Evolutionary conservation across 768 basidiomycete species (phyloP), one percentile per base, ranked within the genome.

Genomic region (Suillus clintonianus): DNA sequence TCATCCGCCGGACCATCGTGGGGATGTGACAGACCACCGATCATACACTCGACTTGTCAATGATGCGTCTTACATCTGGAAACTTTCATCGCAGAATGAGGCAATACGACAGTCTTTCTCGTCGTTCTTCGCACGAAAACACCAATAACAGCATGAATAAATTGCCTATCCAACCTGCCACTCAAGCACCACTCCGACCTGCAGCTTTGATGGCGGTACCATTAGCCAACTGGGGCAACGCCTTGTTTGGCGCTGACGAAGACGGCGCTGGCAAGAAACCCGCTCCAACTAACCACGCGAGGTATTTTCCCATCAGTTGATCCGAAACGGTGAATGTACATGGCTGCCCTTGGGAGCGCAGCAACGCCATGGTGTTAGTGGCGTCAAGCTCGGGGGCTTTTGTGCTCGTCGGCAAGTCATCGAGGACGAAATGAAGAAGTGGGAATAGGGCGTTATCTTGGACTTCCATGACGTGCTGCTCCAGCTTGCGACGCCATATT

Each of bases 361-460:
- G 76, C 47, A 99, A 72, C 13, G 83, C 80, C n/a, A 76, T 77
- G 19, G 94, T 96, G 74, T 97, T 97, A 24, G 83, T 74, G 72
- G 97, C 94, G 72, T 97, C 92, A 56, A 99, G 80, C 66, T 92
- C 90, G 2, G 97, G 93, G 1, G 95, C 88, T 76, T 96, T 97
- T 30, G 97, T 99, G 71, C 92, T 94, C 30, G 96, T 97, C 5
- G 97, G 97, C 22, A 99, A 82, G 76, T 99, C 97, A 73, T 98
- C 97, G 36, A 99, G 81, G 30, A 99, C 97, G 69, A 98, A 98
- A 77, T 99, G 97, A 19, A 99, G 85, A 11, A 99, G 81, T 3
- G 97, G 97, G 86, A 96, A 99, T 50, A 99, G 83, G 2, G 97
- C 97, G 67, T 99, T 99, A 75, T 99, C 97, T 74, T 96, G 93